These are phyloP conservation scores for Fusarium albosuccineum DNA, from an alignment of 2,329 filamentous ascomycete genomes.

Conservation along the genomic window DNA sequence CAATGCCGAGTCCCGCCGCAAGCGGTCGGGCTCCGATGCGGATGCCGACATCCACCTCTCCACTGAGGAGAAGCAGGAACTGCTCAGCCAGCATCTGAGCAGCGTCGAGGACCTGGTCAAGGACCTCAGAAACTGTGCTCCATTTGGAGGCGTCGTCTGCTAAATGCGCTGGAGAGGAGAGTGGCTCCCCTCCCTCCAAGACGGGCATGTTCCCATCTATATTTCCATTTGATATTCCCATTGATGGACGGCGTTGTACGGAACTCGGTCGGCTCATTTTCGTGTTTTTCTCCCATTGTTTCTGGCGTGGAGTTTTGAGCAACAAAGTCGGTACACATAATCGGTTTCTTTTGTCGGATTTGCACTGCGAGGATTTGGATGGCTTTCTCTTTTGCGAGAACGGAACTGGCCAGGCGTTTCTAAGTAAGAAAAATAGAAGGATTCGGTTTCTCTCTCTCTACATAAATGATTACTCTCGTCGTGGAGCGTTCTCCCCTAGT, in stretches of 20 bases:
- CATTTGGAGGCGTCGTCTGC: slow-evolving; percentile 74
- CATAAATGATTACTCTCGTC: slow-evolving; percentile 18
- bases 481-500: slow-evolving; percentile 16
- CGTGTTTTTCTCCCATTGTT: slow-evolving; percentile 9
- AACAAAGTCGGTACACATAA: slow-evolving; percentile 37
- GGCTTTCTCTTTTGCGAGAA: slow-evolving; percentile 39
- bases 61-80: slow-evolving; percentile 84
- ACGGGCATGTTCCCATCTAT: slow-evolving; percentile 8
- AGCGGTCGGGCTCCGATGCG: slow-evolving; percentile 52
- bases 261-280: slow-evolving; percentile 31
- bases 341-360: slow-evolving; percentile 37
- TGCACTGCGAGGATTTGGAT: slow-evolving; percentile 38
- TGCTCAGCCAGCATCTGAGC: slow-evolving; percentile 82
- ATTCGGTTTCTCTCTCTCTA: slow-evolving; percentile 18
- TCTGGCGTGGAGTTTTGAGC: slow-evolving; percentile 45
- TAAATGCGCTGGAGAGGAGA: slow-evolving; percentile 41
- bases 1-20: slow-evolving; percentile 50
- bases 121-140: slow-evolving; percentile 83
- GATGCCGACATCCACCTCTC: slow-evolving; percentile 63
- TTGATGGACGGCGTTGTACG: slow-evolving; percentile 31
- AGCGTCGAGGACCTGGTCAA: slow-evolving; percentile 88
- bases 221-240: slow-evolving; percentile 6
- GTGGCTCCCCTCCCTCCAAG: not conserved
- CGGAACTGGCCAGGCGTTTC: slow-evolving; percentile 47
- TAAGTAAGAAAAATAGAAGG: slow-evolving; percentile 42